Evolutionary conservation across 129 eudicot species (phyloP), one percentile per base, ranked within the genome.

Genomic region (Flaveria trinervia): DNA sequence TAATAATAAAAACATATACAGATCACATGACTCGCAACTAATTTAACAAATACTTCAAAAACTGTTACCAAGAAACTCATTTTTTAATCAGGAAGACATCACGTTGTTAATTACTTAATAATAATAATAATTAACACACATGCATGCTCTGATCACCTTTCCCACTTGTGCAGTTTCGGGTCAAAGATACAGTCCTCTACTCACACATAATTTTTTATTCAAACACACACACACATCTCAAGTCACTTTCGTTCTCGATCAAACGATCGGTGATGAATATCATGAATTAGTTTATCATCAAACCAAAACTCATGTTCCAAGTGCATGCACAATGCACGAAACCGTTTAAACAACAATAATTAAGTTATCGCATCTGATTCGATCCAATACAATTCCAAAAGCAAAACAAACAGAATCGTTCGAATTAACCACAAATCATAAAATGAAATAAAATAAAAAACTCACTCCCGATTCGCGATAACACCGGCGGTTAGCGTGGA

Each of bases 401-500:
- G 30, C 9, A 74, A 60, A 44, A 45, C 17, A 23, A 44, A 74
- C 59, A 25, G 41, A 74, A 30, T 36, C 18, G 66, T 68, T 39
- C 11, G 14, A 2, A 18, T 43, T 9, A 6, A 28, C 14, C 28
- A 11, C 5, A 39, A 15, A 13, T 16, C 28, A 7, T 45, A 28
- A 28, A 28, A 26, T n/a, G n/a, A 20, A 20, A 20, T 20, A 20
- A 20, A 20, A 20, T 0, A 26, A 57, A 28, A 43, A 52, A 90
- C 99, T 84, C 78, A 95, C 99, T 95, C 96, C 14, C 96, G 80
- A 69, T 95, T 95, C 0, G 99, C 97, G 77, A 95, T 89, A 44
- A 95, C 97, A 76, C 93, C 98, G 77, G 87, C 99, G 15, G 99
- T 91, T 17, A 95, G 88, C 45, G 99, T 95, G 7, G 92, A 91